Conservation (phyloP, 2,329 filamentous ascomycete species). For the Chrysosporium queenslandicum region DNA sequence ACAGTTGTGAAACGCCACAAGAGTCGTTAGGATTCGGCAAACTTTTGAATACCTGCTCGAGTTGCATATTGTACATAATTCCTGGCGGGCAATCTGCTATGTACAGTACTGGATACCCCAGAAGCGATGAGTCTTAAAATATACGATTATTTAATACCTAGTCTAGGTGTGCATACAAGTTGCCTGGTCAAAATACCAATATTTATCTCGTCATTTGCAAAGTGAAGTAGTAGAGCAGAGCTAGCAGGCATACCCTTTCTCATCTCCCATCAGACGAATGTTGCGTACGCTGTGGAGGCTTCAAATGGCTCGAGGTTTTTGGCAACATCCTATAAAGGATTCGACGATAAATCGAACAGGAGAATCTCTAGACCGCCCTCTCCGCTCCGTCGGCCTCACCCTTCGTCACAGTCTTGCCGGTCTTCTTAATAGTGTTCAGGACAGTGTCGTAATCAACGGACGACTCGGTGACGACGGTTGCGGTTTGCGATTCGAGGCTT, state of each 20-base stretch:
- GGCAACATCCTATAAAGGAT: too few species aligned
- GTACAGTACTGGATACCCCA: neutral
- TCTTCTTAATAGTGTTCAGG: slow-evolving; percentile 83
- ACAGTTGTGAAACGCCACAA: too few species aligned
- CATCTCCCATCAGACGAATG: neutral
- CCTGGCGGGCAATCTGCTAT: neutral
- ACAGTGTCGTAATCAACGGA: slow-evolving; percentile 68
- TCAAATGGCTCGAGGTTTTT: too few species aligned
- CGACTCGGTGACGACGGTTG: slow-evolving; percentile 61
- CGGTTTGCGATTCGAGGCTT: slow-evolving; percentile 75
- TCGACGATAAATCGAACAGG: too few species aligned
- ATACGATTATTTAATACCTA: neutral
- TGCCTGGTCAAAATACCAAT: neutral
- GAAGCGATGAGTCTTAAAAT: too few species aligned
- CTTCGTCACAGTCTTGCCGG: slow-evolving; percentile 80
- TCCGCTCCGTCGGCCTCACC: slow-evolving; percentile 38
- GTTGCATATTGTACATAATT: neutral
- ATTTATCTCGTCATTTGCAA: neutral
- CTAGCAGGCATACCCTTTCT: neutral
- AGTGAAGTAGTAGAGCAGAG: too few species aligned
- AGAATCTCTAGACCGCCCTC: slow-evolving; percentile 27
- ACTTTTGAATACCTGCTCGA: too few species aligned
- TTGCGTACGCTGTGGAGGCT: too few species aligned
- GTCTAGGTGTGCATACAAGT: neutral
- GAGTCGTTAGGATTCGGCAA: neutral